Evolutionary conservation across 163 green algal species (phyloP), one percentile per base, ranked within the genome.

Genomic region (Scenedesmus sp.): DNA sequence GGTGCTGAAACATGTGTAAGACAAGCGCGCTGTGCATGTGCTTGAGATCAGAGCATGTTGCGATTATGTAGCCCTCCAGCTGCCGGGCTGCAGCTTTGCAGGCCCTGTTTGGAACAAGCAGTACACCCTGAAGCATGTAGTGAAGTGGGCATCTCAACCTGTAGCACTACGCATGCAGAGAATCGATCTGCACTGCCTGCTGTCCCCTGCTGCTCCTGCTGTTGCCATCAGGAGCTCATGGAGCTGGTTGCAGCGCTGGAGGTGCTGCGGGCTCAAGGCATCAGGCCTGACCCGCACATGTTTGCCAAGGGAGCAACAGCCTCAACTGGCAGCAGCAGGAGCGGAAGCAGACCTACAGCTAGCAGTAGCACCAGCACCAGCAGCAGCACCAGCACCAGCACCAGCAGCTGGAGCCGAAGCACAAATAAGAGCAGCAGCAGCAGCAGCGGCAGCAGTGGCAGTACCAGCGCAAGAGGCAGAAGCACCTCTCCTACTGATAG

Each of bases 211-310:
- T 30, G 73, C 73, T 46, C 13, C 15, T 82, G 30, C 12, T 68
- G 56, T 30, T 40, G 30, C 1, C 30, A 30, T 30, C 78, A 91
- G 87, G 87, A 91, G 78, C 87, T 91, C 26, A 33, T 85, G 33
- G 87, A 91, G 22, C n/a, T 91, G n/a, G 4, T 91, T 1, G 51
- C 35, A 51, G 53, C 53, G 3, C 56, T 91, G 24, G 87, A 91
- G 56, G 7, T 81, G 53, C 56, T 91, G 33, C 49, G 44, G 3
- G 37, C 40, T 24, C 40, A 91, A 6, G 87, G 87, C 72, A 81
- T 91, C 6, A 26, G 40, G 43, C 79, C 59, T 43, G 53, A 72
- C 73, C 15, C n/a, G 26, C 44, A 30, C 51, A 91, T 91, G 86
- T 91, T 82, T 30, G 51, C 73, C 68, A 46, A 40, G 79, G 78